Conservation (phyloP, 306 rosid genomes). For the Trifolium pratense region DNA sequence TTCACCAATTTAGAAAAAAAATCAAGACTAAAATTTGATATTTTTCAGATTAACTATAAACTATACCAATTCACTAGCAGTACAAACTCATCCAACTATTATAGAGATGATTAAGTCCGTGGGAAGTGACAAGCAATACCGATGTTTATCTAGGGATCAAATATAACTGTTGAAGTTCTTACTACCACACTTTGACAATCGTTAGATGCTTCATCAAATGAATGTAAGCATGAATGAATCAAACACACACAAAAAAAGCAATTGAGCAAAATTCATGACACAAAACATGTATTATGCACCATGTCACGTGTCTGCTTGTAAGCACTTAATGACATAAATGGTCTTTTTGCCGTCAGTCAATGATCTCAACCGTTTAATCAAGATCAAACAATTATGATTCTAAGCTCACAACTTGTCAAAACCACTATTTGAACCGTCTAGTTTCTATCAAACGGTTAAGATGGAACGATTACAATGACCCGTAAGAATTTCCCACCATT, state of each 20-base stretch:
- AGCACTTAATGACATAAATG: background rate
- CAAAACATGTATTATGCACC: background rate
- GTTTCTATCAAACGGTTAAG: background rate
- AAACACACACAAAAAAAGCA: background rate
- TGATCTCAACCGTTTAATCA: background rate
- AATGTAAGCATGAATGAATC: constrained; percentile 5
- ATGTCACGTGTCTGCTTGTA: constrained; percentile 13
- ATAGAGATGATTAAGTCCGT: constrained; percentile 13
- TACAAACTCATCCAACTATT: constrained; percentile 6
- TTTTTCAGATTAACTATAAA: constrained; percentile 19
- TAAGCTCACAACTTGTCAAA: background rate
- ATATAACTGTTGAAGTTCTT: constrained; percentile 19
- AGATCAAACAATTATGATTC: background rate
- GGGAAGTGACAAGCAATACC: constrained; percentile 3
- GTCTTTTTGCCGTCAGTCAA: background rate
- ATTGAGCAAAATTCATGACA: constrained; percentile 7
- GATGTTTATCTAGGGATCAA: background rate
- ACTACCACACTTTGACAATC: constrained; percentile 11
- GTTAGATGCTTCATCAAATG: constrained; percentile 7
- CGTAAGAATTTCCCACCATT: background rate
- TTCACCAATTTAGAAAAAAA: background rate
- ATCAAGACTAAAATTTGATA: background rate
- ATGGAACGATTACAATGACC: too few relatives aligned
- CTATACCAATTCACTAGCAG: background rate
- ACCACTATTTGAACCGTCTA: background rate